Percentiles rank a stretch among this genome's conserved stretches.
phyloP scores from a whole-genome alignment of 2,329 filamentous ascomycete species.

The Simplicillium sp. region DNA sequence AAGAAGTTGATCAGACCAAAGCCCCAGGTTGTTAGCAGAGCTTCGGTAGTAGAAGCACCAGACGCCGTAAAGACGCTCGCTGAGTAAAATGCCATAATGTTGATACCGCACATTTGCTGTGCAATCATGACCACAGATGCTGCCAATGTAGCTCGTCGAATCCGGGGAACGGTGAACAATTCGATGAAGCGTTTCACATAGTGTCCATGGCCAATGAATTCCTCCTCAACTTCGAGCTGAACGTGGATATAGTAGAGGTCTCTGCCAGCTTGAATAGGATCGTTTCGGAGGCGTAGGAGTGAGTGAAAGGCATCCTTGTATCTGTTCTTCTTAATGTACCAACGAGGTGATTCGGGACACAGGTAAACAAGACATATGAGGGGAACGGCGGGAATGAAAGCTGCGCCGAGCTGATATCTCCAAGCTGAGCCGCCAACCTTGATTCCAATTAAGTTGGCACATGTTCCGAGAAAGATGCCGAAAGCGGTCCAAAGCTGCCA shows the following conservation, averaged over 20 bases:
- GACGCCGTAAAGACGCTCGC: conserved; percentile 52
- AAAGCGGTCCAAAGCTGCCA: conserved; percentile 65
- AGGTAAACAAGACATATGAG: conserved; percentile 50
- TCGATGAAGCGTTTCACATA: conserved; percentile 55
- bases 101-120: conserved; percentile 62
- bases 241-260: conserved; percentile 58
- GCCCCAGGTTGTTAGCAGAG: conserved; percentile 49
- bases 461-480: conserved; percentile 52
- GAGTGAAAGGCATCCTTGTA: conserved; percentile 52
- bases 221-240: conserved; percentile 50
- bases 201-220: conserved; percentile 39
- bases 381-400: conserved; percentile 51
- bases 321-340: conserved; percentile 57
- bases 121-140: conserved; percentile 74
- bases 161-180: conserved; percentile 59
- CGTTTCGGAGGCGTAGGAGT: conserved; percentile 40
- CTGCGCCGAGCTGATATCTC: conserved; percentile 55
- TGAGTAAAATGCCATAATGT: conserved; percentile 70
- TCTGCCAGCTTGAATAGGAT: conserved; percentile 46
- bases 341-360: conserved; percentile 57
- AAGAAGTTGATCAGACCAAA: conserved; percentile 50
- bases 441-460: conserved; percentile 43
- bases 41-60: conserved; percentile 43
- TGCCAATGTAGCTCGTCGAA: conserved; percentile 64
- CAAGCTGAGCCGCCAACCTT: conserved; percentile 33